Evolutionary conservation across 2,329 filamentous ascomycete genomes (phyloP).

Genomic region (Aspergillus quadricinctus): DNA sequence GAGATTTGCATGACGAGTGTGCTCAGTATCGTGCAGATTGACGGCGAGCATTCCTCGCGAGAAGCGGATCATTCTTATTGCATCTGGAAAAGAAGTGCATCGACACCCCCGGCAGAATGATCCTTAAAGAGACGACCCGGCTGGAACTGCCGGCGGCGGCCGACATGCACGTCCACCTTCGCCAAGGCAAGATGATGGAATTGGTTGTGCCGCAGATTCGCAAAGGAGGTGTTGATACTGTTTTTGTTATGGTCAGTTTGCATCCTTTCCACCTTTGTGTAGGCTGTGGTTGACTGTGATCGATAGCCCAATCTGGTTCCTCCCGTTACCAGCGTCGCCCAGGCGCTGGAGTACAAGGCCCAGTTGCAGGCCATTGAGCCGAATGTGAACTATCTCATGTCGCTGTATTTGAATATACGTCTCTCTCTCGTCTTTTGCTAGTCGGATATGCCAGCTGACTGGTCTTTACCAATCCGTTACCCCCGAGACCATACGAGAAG

Average conservation of each 20-base stretch:
- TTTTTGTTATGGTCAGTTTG: constrained; percentile 48
- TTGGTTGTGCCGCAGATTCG: constrained; percentile 52
- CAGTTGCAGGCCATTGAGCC: constrained; percentile 58
- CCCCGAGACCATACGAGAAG: constrained; percentile 66
- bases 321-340: constrained; percentile 56
- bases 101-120: neutral
- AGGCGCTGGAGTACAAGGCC: constrained; percentile 63
- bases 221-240: constrained; percentile 62
- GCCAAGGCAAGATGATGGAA: constrained; percentile 62
- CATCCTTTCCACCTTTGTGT: constrained; percentile 1
- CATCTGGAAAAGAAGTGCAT: neutral
- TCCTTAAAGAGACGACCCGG: neutral
- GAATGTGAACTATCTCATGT: constrained; percentile 68
- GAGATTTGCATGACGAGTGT: neutral
- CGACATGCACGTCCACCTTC: constrained; percentile 68
- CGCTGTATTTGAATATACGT: constrained; percentile 49
- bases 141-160: constrained; percentile 57
- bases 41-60: neutral
- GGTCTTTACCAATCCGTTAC: constrained; percentile 58
- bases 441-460: too few relatives aligned
- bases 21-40: neutral
- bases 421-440: neutral
- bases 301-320: constrained; percentile 63
- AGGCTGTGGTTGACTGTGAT: constrained; percentile 8
- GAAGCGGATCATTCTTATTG: neutral